Base-by-base conservation (phyloP, 306 rosid genomes). In the Pueraria montana region DNA sequence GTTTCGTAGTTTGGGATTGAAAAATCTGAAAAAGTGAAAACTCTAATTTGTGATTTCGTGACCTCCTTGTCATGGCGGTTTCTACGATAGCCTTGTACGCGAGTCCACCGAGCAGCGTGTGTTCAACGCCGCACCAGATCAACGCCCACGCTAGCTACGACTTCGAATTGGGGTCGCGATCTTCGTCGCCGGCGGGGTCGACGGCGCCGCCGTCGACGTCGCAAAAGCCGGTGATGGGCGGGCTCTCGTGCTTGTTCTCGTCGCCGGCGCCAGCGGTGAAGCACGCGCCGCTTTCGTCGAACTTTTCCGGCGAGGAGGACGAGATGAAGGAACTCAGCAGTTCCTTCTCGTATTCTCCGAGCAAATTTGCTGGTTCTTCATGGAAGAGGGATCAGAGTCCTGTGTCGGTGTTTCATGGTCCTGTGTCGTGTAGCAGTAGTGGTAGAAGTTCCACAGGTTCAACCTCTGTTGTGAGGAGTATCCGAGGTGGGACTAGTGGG, bases 321-420 rank as follows among this genome's bases (percentile, higher is more conserved):
- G 99, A 95, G 27, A 84, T 91, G 80, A 94, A 92, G 90, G 98
- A 93, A 34, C 65, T 92, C 26, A 79, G 94, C 12, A 84, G 96
- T 85, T 91, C 99, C 5, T 96, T 91, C 49, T 90, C 95, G 1
- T 94, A 89, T 80, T 89, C 94, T 18, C 89, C 90, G 23, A 81
- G 87, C 46, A 94, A 96, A 74, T 87, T 92, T 18, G 61, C 73
- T 24, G 96, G 91, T 42, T 77, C 90, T 49, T 87, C 86, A 4
- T 87, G 90, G 93, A 92, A 90, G 50, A 76, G 91, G 76, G 98
- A 93, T 43, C 92, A 89, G 86, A 96, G 99, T 84, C 99, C 97
- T 0, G 92, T 94, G 13, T 96, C 98, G 12, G 99, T 94, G 69
- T 92, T 94, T 42, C 96, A 96, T 48, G 96, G 97, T 3, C 98